Evolutionary conservation across 345 rosid genomes (phyloP).

Genomic region (Brassica carinata): DNA sequence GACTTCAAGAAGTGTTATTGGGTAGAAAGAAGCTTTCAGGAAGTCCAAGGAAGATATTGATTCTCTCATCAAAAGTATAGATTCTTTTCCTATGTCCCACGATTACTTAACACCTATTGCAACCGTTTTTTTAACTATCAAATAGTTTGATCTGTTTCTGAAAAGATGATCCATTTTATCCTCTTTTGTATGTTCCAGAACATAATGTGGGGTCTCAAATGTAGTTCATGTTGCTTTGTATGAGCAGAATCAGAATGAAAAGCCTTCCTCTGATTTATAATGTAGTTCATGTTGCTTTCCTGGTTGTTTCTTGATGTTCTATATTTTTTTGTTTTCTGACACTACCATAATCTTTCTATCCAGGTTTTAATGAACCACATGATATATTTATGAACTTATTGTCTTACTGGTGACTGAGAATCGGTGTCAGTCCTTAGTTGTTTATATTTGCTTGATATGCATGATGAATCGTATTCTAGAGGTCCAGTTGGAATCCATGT

Average conservation of each 20-base stretch:
- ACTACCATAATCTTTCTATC: too few relatives aligned
- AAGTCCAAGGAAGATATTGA: conserved; percentile 70
- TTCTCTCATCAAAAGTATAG: conserved; percentile 76
- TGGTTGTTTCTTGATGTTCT: neutral
- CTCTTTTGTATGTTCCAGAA: too few relatives aligned
- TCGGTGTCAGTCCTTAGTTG: neutral
- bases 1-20: neutral
- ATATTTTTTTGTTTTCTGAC: conserved; percentile 64
- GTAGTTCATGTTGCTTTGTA: too few relatives aligned
- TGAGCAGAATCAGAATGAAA: too few relatives aligned
- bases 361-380: too few relatives aligned
- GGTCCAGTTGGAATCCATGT: conserved; percentile 84
- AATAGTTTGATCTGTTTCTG: neutral
- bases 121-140: neutral
- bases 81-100: neutral
- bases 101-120: neutral
- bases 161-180: too few relatives aligned
- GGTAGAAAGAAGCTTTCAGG: conserved; percentile 42
- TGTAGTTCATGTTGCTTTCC: neutral
- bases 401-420: neutral
- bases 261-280: too few relatives aligned
- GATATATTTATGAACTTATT: neutral
- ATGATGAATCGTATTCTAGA: conserved; percentile 94
- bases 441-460: conserved; percentile 25
- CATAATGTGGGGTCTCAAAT: too few relatives aligned